Evolutionary conservation across 306 rosid species (phyloP).

Genomic region (Vigna trinervia): DNA sequence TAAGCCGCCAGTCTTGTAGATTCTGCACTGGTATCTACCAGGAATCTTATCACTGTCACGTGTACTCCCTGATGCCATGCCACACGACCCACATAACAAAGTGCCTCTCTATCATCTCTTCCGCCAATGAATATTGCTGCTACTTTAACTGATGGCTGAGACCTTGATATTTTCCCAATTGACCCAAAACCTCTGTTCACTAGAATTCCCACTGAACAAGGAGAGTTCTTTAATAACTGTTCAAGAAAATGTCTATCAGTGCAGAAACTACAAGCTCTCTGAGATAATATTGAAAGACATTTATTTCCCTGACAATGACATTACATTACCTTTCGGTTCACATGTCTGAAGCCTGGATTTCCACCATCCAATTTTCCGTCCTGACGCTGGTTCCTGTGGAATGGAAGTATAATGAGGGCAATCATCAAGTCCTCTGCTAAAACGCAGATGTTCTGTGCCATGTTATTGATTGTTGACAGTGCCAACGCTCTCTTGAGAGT

Average conservation of each 20-base stretch:
- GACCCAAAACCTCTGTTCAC: conserved; percentile 94
- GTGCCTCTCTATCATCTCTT: conserved; percentile 88
- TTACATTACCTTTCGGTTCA: conserved; percentile 90
- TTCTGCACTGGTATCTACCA: conserved; percentile 64
- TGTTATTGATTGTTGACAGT: conserved; percentile 61
- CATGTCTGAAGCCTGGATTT: conserved; percentile 73
- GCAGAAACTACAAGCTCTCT: background rate
- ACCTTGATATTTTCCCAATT: conserved; percentile 58
- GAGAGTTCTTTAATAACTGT: conserved; percentile 77
- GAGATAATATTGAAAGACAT: background rate
- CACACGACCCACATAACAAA: conserved; percentile 70
- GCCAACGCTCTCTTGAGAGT: conserved; percentile 63
- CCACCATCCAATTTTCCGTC: conserved; percentile 70
- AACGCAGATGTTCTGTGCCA: conserved; percentile 71
- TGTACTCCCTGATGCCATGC: conserved; percentile 79
- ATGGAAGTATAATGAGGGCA: conserved; percentile 84
- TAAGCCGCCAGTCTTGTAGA: conserved; percentile 58
- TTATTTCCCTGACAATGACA: background rate
- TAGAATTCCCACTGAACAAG: conserved; percentile 89
- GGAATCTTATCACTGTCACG: conserved; percentile 77
- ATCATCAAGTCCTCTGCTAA: conserved; percentile 77
- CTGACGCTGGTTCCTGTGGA: conserved; percentile 65
- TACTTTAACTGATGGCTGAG: conserved; percentile 53
- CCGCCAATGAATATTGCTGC: conserved; percentile 91
- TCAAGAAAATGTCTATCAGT: conserved; percentile 41